These are phyloP conservation scores for Pseudopyricularia cyperi DNA, from an alignment of 2,329 filamentous ascomycete species.

Conservation along the genomic window DNA sequence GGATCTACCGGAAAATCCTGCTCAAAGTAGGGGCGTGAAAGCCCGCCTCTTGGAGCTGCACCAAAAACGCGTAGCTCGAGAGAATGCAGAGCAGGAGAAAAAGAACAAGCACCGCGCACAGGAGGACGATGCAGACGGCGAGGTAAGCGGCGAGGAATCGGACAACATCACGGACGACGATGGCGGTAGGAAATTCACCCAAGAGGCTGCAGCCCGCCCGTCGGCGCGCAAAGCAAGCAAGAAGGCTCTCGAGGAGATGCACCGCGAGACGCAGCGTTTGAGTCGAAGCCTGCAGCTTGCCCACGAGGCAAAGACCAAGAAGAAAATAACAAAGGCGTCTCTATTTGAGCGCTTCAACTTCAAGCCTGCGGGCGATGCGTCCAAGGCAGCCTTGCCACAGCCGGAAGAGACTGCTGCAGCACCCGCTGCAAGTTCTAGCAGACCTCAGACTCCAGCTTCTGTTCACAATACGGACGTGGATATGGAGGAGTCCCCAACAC, in stretches of 20 bases:
- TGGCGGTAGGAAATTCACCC: constrained; percentile 52
- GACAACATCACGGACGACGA: constrained; percentile 49
- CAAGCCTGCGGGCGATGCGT: constrained; percentile 21
- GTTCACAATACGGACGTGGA: constrained; percentile 35
- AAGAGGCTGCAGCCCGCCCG: constrained; percentile 32
- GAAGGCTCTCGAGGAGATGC: constrained; percentile 90
- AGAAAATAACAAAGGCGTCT: constrained; percentile 74
- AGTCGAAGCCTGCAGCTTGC: constrained; percentile 80
- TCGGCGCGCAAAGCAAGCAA: constrained; percentile 79
- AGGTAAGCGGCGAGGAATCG: constrained; percentile 27
- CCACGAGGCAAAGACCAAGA: constrained; percentile 81
- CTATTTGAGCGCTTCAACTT: constrained; percentile 80
- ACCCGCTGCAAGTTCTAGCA: constrained; percentile 36
- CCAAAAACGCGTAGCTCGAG: constrained; percentile 53
- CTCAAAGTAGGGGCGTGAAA: constrained; percentile 48
- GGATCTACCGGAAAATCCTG: constrained; percentile 28
- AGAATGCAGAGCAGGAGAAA: constrained; percentile 35
- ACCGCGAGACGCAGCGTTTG: constrained; percentile 84
- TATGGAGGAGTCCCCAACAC: constrained; percentile 43
- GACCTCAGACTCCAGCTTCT: constrained; percentile 31
- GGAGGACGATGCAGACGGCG: constrained; percentile 23
- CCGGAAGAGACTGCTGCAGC: constrained; percentile 9
- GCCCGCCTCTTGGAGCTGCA: constrained; percentile 64
- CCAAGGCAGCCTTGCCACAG: constrained; percentile 14
- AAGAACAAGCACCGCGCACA: constrained; percentile 27